Percentiles rank a stretch among this genome's conserved stretches.
Conservation (phyloP, 2,329 filamentous ascomycete genomes). For the Malbranchea zuffiana region DNA sequence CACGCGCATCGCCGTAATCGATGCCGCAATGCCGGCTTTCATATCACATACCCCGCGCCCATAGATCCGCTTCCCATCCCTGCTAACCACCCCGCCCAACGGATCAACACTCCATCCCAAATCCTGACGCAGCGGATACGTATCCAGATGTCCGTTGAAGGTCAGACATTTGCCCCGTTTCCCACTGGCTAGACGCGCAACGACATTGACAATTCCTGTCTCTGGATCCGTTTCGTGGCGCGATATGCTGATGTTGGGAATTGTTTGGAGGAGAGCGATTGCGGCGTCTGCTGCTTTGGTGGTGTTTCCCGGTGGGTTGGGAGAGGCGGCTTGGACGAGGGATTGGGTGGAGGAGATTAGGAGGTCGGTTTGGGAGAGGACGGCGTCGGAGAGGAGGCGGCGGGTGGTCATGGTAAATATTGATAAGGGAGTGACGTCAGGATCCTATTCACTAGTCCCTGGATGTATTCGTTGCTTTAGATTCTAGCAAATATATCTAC, state of each 20-base stretch:
- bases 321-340: slow-evolving; percentile 7
- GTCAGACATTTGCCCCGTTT: slow-evolving; percentile 11
- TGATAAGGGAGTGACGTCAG: too few relatives aligned
- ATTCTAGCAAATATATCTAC: too few relatives aligned
- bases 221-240: slow-evolving; percentile 3
- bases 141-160: slow-evolving; percentile 13
- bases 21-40: slow-evolving; percentile 12
- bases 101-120: slow-evolving; percentile 7
- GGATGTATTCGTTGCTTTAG: too few relatives aligned
- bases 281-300: slow-evolving; percentile 7
- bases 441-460: too few relatives aligned
- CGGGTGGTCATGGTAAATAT: too few relatives aligned
- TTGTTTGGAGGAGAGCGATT: slow-evolving; percentile 6
- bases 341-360: slow-evolving; percentile 4
- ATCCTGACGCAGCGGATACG: slow-evolving; percentile 8
- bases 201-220: slow-evolving; percentile 10
- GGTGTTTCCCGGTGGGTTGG: slow-evolving; percentile 11
- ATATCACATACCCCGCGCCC: slow-evolving; percentile 12
- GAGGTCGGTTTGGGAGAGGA: slow-evolving; percentile 6
- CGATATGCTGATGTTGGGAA: slow-evolving; percentile 11
- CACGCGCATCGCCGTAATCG: slow-evolving; percentile 9
- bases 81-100: slow-evolving; percentile 6
- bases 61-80: slow-evolving; percentile 10
- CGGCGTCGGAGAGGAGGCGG: slow-evolving; percentile 5
- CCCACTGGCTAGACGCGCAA: slow-evolving; percentile 11